Conservation (phyloP, 2,329 filamentous ascomycete species). For the Clarireedia paspali region DNA sequence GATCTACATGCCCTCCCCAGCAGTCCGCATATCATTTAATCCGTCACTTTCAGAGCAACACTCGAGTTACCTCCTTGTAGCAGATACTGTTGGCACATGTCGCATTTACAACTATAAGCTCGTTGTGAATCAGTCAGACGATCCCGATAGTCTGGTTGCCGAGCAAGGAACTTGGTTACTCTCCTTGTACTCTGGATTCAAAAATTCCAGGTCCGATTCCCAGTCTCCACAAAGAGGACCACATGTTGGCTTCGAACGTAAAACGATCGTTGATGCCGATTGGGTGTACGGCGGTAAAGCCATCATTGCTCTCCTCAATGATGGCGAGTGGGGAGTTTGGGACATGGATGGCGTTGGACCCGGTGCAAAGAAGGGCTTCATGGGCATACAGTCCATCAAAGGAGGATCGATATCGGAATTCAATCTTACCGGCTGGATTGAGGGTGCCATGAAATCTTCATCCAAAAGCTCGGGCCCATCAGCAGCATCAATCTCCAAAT, state of each 20-base stretch:
- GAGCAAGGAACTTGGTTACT: conserved; percentile 56
- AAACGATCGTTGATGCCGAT: conserved; percentile 52
- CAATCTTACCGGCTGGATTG: conserved; percentile 50
- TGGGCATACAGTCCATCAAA: conserved; percentile 33
- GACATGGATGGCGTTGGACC: conserved; percentile 53
- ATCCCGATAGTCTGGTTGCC: conserved; percentile 28
- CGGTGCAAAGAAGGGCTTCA: conserved; percentile 37
- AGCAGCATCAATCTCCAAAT: conserved; percentile 37
- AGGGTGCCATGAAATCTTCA: conserved; percentile 38
- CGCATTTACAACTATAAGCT: conserved; percentile 55
- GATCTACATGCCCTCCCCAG: conserved; percentile 47
- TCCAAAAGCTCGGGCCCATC: conserved; percentile 13
- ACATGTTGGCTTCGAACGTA: conserved; percentile 42
- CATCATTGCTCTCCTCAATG: conserved; percentile 49
- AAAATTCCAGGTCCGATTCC: conserved; percentile 17
- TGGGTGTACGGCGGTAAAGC: conserved; percentile 56
- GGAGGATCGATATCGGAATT: conserved; percentile 53
- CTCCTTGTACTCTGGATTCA: conserved; percentile 44
- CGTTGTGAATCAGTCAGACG: conserved; percentile 40
- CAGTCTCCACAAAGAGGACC: conserved; percentile 35
- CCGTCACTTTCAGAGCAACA: conserved; percentile 36
- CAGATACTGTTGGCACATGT: conserved; percentile 47
- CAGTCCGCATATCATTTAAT: conserved; percentile 53
- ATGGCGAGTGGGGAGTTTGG: conserved; percentile 63
- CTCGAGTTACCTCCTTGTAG: conserved; percentile 49